phyloP scores from a whole-genome alignment of 78 protist genomes.

The Salpingoeca rosetta region DNA sequence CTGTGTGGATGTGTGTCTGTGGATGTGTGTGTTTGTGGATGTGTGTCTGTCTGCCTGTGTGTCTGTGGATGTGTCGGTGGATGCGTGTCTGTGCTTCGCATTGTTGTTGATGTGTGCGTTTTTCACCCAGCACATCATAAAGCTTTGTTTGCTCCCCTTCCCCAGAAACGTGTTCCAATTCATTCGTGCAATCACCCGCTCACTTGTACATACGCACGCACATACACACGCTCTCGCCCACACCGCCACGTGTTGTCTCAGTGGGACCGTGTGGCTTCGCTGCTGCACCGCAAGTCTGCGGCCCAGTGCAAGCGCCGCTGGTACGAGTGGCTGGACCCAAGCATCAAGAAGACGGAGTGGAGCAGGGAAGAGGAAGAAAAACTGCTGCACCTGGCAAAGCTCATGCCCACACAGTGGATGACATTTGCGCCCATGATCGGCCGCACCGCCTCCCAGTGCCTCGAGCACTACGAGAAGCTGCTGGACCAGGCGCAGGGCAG shows the following conservation, averaged over 20 bases:
- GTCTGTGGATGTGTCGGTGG: too few species aligned
- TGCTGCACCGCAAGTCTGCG: constrained; percentile 90
- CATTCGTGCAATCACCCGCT: too few species aligned
- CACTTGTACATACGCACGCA: background rate
- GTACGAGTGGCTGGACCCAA: constrained; percentile 98
- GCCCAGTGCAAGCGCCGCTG: constrained; percentile 98
- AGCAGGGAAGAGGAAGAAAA: constrained; percentile 97
- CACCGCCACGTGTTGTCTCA: background rate
- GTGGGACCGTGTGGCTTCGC: constrained; percentile 90
- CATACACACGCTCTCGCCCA: background rate
- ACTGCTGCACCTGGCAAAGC: constrained; percentile 93
- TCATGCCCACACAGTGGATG: constrained; percentile 94
- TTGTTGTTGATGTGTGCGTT: too few species aligned
- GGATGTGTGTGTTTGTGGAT: too few species aligned
- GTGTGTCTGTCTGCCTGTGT: too few species aligned
- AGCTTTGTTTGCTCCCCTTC: too few species aligned
- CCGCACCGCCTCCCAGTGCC: constrained; percentile 95
- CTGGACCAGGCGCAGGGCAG: constrained; percentile 39
- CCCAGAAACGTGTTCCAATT: too few species aligned
- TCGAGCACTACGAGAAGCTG: constrained; percentile 93
- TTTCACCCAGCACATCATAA: too few species aligned
- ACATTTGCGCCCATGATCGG: constrained; percentile 97
- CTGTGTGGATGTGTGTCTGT: too few species aligned
- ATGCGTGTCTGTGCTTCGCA: too few species aligned
- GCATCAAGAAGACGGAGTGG: constrained; percentile 99